Percentiles rank a stretch among this genome's conserved stretches.
These are phyloP conservation scores for Zasmidium angulare DNA, from an alignment of 2,329 filamentous ascomycete genomes.

Conservation along the genomic window DNA sequence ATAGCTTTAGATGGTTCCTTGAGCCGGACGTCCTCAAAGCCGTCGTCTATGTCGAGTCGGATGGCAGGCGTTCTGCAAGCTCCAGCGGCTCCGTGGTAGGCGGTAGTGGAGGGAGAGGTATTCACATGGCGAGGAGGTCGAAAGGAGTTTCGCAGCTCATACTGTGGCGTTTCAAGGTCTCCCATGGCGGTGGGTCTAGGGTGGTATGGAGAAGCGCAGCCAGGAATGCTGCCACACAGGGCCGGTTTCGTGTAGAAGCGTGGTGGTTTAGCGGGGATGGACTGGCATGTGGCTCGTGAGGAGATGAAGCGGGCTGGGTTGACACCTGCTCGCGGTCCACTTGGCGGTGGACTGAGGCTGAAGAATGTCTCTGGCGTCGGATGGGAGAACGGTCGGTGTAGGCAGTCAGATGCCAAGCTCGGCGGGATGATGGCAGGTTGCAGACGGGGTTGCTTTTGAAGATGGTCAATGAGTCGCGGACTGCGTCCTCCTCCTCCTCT, in stretches of 20 bases:
- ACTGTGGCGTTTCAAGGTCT: conserved; percentile 1
- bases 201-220: neutral
- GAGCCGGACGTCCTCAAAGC: conserved; percentile 17
- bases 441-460: neutral
- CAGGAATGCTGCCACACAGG: neutral
- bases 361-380: neutral
- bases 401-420: too few species aligned
- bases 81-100: conserved; percentile 9
- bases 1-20: conserved; percentile 13
- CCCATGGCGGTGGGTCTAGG: conserved; percentile 6
- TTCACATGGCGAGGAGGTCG: neutral
- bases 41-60: conserved; percentile 12
- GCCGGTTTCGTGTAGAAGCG: neutral
- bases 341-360: neutral
- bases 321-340: neutral
- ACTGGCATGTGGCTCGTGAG: neutral
- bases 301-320: neutral
- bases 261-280: neutral
- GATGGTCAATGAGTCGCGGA: neutral
- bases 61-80: conserved; percentile 1
- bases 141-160: conserved; percentile 5
- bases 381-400: neutral
- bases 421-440: neutral
- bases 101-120: conserved; percentile 1
- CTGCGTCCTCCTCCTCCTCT: neutral